A percentile compares a stretch with the other conserved stretches of the same genome.
Evolutionary conservation across 257 asterid species (phyloP).

Genomic region (Solanum ossicruentum): DNA sequence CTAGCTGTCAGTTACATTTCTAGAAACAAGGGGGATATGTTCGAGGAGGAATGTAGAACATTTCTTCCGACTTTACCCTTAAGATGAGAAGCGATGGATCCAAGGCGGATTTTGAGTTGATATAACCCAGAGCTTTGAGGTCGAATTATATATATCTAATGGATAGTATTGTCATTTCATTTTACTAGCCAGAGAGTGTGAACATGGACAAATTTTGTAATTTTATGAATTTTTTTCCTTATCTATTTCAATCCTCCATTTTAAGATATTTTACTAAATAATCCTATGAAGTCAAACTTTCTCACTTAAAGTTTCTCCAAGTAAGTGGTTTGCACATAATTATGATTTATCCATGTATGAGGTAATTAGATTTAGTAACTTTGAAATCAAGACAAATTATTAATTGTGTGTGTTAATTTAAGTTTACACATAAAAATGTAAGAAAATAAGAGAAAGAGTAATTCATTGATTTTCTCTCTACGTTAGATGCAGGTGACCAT

Average conservation of each 20-base stretch:
- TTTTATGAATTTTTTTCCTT: neutral
- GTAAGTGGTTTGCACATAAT: neutral
- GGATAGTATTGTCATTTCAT: neutral
- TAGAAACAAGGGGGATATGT: neutral
- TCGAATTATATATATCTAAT: neutral
- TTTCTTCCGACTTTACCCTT: neutral
- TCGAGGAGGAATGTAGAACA: neutral
- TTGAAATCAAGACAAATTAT: neutral
- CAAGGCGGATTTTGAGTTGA: neutral
- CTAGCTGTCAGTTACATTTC: neutral
- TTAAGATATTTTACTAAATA: neutral
- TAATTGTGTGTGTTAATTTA: neutral
- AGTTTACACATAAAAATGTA: neutral
- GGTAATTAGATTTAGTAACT: neutral
- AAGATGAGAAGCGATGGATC: neutral
- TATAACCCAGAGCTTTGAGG: neutral
- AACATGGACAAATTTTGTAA: neutral
- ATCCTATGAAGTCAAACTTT: neutral
- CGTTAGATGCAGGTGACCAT: too few relatives aligned
- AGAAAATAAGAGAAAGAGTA: neutral
- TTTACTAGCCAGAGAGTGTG: neutral
- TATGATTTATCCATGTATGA: neutral
- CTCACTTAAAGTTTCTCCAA: neutral
- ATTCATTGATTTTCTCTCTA: too few relatives aligned
- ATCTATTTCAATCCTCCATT: neutral